Conservation (phyloP, 2,329 filamentous ascomycete species). For the Elsinoe ampelina region DNA sequence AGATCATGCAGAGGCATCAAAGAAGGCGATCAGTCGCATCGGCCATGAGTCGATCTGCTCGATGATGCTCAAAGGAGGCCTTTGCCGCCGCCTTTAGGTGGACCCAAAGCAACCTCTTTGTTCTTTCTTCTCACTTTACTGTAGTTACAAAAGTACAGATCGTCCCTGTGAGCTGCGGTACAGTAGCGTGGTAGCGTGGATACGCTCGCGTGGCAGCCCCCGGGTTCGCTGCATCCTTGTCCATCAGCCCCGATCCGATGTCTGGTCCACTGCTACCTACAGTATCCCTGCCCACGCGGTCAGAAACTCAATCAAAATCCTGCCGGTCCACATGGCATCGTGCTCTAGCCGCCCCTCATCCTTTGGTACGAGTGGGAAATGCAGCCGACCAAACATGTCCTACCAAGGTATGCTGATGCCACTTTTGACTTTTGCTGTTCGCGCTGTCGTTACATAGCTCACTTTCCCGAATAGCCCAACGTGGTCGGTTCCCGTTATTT, state of each 20-base stretch:
- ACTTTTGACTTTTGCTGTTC: background rate
- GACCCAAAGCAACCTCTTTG: background rate
- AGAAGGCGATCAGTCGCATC: background rate
- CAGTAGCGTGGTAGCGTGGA: background rate
- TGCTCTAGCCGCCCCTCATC: conserved; percentile 3
- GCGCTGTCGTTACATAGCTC: too few relatives aligned
- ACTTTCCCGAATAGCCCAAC: background rate
- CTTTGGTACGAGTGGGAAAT: conserved; percentile 5
- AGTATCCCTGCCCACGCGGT: conserved; percentile 2
- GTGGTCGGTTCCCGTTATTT: background rate
- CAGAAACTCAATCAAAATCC: conserved; percentile 11
- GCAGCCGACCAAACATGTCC: conserved; percentile 8
- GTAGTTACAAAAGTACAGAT: background rate
- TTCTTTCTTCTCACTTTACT: background rate
- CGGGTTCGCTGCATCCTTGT: conserved; percentile 5
- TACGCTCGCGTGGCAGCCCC: conserved; percentile 11
- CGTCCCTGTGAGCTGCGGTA: background rate
- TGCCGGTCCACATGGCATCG: conserved; percentile 7
- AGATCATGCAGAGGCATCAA: conserved; percentile 8
- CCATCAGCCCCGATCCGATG: conserved; percentile 6
- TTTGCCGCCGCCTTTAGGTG: too few relatives aligned
- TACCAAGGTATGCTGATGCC: background rate
- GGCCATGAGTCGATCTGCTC: background rate
- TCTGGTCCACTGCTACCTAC: conserved; percentile 2
- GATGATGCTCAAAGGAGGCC: background rate